phyloP scores from a whole-genome alignment of 768 basidiomycete species.

The Rhodotorula graminis region DNA sequence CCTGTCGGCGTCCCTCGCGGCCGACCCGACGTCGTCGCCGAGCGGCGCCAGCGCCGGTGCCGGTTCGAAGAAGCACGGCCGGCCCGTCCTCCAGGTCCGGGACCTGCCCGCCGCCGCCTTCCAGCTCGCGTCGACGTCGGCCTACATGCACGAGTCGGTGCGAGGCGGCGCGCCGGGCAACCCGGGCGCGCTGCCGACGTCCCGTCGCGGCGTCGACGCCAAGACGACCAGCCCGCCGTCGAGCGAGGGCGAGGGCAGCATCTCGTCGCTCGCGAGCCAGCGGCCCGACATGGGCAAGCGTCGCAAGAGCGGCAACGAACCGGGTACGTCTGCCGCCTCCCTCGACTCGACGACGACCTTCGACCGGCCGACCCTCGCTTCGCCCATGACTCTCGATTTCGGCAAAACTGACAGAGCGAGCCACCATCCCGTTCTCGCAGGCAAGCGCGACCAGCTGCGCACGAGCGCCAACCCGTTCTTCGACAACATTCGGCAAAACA shows the following conservation, averaged over 20 bases:
- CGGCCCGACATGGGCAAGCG: conserved; percentile 33
- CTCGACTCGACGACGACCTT: neutral
- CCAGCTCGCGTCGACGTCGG: conserved; percentile 45
- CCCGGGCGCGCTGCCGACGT: neutral
- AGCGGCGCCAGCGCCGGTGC: neutral
- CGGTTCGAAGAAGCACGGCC: conserved; percentile 24
- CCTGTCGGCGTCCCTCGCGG: neutral
- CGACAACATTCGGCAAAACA: conserved; percentile 65
- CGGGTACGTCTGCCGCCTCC: neutral
- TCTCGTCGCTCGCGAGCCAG: neutral
- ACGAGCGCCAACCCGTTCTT: conserved; percentile 75
- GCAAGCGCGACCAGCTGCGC: conserved; percentile 5
- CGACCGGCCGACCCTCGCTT: neutral
- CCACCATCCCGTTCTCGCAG: neutral
- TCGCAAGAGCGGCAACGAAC: conserved; percentile 29
- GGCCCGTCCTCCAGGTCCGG: conserved; percentile 40
- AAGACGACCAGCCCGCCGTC: neutral
- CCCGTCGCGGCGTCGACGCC: neutral
- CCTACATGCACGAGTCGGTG: conserved; percentile 14
- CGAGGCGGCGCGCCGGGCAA: neutral
- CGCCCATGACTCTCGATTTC: neutral
- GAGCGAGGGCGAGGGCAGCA: conserved; percentile 8
- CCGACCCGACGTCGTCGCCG: neutral
- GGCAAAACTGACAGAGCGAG: neutral
- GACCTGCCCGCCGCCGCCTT: conserved; percentile 49